Conservation (phyloP, 2,329 filamentous ascomycete genomes). For the Blumeria hordei region DNA sequence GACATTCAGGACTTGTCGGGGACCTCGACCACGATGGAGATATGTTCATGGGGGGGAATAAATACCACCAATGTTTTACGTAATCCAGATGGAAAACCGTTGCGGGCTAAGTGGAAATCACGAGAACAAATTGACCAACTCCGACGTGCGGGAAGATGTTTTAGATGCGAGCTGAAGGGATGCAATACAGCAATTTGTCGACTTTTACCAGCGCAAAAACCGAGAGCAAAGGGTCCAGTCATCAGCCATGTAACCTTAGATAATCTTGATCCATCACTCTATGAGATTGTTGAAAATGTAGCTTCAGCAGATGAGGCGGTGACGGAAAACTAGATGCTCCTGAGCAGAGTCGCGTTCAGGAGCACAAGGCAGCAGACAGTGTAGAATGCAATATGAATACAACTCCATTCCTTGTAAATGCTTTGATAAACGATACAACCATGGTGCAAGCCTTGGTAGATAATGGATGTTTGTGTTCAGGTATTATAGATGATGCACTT, state of each 20-base stretch:
- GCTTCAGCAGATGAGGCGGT: not conserved
- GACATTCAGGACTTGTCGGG: not conserved
- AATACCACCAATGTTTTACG: not conserved
- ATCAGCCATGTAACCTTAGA: not conserved
- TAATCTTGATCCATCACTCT: not conserved
- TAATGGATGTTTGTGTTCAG: not conserved
- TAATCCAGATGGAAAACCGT: not conserved
- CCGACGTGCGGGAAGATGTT: not conserved
- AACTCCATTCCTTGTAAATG: not conserved
- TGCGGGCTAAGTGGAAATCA: not conserved
- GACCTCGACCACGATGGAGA: not conserved
- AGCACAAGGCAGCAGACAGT: not conserved
- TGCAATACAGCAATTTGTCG: not conserved
- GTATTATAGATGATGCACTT: not conserved
- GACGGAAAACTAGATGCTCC: not conserved
- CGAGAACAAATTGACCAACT: not conserved
- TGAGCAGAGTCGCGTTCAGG: not conserved
- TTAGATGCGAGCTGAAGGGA: not conserved
- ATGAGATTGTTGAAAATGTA: not conserved
- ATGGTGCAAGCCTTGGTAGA: slow-evolving; percentile 1
- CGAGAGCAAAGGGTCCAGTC: not conserved
- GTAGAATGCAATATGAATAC: not conserved
- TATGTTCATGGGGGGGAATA: not conserved
- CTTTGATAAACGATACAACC: not conserved
- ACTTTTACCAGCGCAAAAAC: not conserved